These are phyloP conservation scores for Miamiensis avidus DNA, from an alignment of 169 alveolate species.

Conservation along the genomic window DNA sequence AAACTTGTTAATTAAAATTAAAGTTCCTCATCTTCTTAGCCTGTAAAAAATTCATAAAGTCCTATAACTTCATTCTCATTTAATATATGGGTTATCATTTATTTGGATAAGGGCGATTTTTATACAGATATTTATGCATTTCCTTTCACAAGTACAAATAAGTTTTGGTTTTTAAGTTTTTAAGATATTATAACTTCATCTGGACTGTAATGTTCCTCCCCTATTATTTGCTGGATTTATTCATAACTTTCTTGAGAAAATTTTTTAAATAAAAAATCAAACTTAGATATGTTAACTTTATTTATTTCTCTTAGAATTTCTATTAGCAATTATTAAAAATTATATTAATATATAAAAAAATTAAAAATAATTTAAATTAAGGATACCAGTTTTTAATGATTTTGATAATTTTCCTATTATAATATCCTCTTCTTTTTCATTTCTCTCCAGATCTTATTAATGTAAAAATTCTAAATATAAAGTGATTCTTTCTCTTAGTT, in stretches of 20 bases:
- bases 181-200: not conserved
- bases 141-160: not conserved
- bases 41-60: not conserved
- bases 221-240: too few species aligned
- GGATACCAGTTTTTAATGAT: not conserved
- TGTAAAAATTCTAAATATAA: not conserved
- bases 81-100: too few species aligned
- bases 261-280: too few species aligned
- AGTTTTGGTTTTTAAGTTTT: too few species aligned
- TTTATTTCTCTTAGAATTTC: not conserved
- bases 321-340: too few species aligned
- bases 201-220: not conserved
- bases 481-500: not conserved
- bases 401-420: not conserved
- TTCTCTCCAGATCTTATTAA: not conserved
- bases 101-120: not conserved
- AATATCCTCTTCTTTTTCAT: not conserved
- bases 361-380: too few species aligned
- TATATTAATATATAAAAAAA: too few species aligned
- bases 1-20: not conserved
- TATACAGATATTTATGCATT: not conserved
- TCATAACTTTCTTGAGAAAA: not conserved
- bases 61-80: not conserved
- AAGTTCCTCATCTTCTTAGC: not conserved
- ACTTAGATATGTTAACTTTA: not conserved